Evolutionary conservation across 2,329 filamentous ascomycete species (phyloP).

Genomic region (Acephala macrosclerotiorum): DNA sequence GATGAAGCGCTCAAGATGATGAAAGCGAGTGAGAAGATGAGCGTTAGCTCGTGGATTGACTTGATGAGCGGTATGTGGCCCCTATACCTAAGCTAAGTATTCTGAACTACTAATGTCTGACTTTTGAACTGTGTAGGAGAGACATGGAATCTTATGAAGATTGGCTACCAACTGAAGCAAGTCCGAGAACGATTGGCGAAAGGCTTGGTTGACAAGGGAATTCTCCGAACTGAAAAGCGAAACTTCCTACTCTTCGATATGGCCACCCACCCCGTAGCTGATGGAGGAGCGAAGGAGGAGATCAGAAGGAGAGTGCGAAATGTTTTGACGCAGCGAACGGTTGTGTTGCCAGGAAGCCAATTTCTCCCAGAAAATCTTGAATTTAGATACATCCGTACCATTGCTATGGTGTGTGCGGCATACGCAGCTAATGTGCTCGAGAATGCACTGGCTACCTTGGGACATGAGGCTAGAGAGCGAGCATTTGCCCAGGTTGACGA

Average conservation of each 20-base stretch:
- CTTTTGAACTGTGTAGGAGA: slow-evolving; percentile 68
- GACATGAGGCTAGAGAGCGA: slow-evolving; percentile 91
- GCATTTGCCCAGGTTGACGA: slow-evolving; percentile 98
- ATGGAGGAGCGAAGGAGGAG: slow-evolving; percentile 97
- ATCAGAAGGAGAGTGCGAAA: slow-evolving; percentile 92
- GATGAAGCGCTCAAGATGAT: slow-evolving; percentile 99
- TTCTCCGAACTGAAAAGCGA: slow-evolving; percentile 97
- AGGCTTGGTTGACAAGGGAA: slow-evolving; percentile 97
- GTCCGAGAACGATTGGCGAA: slow-evolving; percentile 97
- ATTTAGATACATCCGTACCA: slow-evolving; percentile 89
- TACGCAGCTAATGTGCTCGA: slow-evolving; percentile 98
- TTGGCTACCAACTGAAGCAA: slow-evolving; percentile 99
- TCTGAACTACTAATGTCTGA: slow-evolving; percentile 23
- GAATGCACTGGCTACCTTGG: slow-evolving; percentile 92
- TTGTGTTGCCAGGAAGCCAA: slow-evolving; percentile 84
- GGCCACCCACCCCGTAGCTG: slow-evolving; percentile 97
- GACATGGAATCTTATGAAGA: slow-evolving; percentile 99
- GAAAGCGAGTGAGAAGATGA: slow-evolving; percentile 99
- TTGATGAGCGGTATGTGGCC: slow-evolving; percentile 83
- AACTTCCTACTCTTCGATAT: slow-evolving; percentile 99
- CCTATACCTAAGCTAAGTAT: slow-evolving; percentile 15
- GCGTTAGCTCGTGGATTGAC: slow-evolving; percentile 98
- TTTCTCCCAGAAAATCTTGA: slow-evolving; percentile 95
- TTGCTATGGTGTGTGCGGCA: slow-evolving; percentile 96
- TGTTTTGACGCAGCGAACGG: slow-evolving; percentile 90